Percentiles rank a stretch among this genome's conserved stretches.
These are phyloP conservation scores for Saccharomycopsis babjevae DNA, from an alignment of 805 yeast genomes.

Conservation along the genomic window DNA sequence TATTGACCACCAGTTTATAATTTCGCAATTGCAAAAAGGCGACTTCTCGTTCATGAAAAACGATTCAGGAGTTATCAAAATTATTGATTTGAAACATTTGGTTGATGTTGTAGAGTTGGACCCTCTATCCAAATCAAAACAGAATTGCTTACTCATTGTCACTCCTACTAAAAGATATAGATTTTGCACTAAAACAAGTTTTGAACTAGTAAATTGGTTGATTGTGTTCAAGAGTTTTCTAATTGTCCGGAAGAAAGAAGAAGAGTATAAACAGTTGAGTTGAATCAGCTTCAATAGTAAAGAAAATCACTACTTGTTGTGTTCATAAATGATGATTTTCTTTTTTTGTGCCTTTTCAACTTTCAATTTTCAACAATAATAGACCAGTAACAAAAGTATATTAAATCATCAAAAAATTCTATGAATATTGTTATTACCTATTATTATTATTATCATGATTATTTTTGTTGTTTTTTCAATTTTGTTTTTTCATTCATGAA, in stretches of 20 bases:
- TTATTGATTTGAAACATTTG: slow-evolving; percentile 28
- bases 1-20: slow-evolving; percentile 14
- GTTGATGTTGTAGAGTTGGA: slow-evolving; percentile 43
- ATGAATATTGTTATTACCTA: background rate
- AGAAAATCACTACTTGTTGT: background rate
- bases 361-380: background rate
- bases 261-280: slow-evolving; percentile 8
- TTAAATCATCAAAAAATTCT: background rate
- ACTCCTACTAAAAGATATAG: slow-evolving; percentile 36
- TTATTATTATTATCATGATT: background rate
- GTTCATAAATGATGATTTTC: background rate
- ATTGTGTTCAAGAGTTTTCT: slow-evolving; percentile 33
- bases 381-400: background rate
- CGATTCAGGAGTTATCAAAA: slow-evolving; percentile 20
- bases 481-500: slow-evolving; percentile 8
- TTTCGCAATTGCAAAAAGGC: background rate
- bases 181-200: slow-evolving; percentile 36
- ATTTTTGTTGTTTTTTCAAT: background rate
- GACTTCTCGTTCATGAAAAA: background rate
- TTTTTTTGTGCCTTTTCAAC: background rate
- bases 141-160: slow-evolving; percentile 38
- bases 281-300: background rate
- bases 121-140: slow-evolving; percentile 33
- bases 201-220: slow-evolving; percentile 39
- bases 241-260: slow-evolving; percentile 20